Evolutionary conservation across 768 basidiomycete species (phyloP).

Genomic region (Boletus sensibilis): DNA sequence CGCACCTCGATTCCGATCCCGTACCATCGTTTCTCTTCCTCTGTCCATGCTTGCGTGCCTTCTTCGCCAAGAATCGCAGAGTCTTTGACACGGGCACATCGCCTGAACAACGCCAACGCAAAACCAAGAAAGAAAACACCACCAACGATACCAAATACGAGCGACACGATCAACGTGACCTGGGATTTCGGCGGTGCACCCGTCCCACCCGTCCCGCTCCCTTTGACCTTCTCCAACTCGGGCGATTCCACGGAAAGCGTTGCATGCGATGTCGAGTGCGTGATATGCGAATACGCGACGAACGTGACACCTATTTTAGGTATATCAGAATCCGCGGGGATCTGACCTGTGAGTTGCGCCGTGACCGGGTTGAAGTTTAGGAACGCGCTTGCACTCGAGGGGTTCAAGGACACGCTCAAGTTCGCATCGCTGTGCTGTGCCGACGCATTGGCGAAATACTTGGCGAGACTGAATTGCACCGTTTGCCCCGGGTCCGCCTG

Average conservation of each 20-base stretch:
- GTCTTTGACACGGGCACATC: constrained; percentile 58
- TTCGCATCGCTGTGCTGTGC: constrained; percentile 45
- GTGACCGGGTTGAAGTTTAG: constrained; percentile 49
- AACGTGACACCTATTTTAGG: constrained; percentile 54
- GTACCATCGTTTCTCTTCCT: constrained; percentile 70
- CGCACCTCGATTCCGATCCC: constrained; percentile 42
- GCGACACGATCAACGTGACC: constrained; percentile 56
- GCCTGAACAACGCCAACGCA: constrained; percentile 54
- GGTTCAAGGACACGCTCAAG: constrained; percentile 56
- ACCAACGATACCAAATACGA: constrained; percentile 63
- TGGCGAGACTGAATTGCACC: constrained; percentile 53
- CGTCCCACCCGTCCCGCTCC: constrained; percentile 31
- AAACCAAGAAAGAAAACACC: constrained; percentile 54
- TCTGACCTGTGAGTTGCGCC: constrained; percentile 51
- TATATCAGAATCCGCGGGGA: constrained; percentile 47
- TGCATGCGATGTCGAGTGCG: constrained; percentile 72
- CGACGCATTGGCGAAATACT: constrained; percentile 53
- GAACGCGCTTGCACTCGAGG: constrained; percentile 46
- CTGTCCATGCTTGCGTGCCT: constrained; percentile 55
- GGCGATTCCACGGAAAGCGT: constrained; percentile 50
- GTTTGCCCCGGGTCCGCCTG: constrained; percentile 49
- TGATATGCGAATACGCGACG: constrained; percentile 62
- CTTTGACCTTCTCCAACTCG: constrained; percentile 39
- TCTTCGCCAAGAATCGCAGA: constrained; percentile 60
- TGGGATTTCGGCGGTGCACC: constrained; percentile 45